Evolutionary conservation across 495 filamentous ascomycete species (phyloP).

Genomic region (Glonium stellatum): DNA sequence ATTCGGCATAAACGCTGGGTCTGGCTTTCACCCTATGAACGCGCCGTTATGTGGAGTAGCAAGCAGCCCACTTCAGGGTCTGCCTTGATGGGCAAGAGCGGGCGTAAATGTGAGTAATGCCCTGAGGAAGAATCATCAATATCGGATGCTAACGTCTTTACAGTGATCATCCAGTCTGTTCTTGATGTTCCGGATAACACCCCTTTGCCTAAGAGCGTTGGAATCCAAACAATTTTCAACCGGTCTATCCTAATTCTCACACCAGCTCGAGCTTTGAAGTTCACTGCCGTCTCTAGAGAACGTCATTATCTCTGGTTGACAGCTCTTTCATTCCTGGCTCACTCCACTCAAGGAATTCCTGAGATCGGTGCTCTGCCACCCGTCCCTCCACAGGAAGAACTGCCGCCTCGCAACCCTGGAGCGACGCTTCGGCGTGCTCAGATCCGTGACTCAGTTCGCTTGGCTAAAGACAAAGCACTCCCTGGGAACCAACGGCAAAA

Average conservation of each 20-base stretch:
- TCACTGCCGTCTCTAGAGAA: conserved; percentile 75
- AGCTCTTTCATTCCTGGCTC: conserved; percentile 86
- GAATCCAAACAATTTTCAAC: conserved; percentile 59
- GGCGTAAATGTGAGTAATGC: conserved; percentile 76
- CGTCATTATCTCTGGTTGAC: conserved; percentile 95
- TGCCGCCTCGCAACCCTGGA: conserved; percentile 3
- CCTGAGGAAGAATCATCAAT: background rate
- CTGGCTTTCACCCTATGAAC: conserved; percentile 94
- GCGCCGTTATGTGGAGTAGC: conserved; percentile 95
- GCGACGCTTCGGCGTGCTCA: conserved; percentile 49
- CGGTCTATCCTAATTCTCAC: conserved; percentile 94
- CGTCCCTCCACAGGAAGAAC: conserved; percentile 18
- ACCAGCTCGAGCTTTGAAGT: conserved; percentile 88
- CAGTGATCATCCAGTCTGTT: conserved; percentile 92
- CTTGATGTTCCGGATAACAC: conserved; percentile 95
- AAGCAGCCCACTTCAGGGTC: conserved; percentile 86
- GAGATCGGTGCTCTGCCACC: conserved; percentile 23
- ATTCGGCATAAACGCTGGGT: conserved; percentile 95
- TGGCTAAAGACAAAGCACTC: conserved; percentile 72
- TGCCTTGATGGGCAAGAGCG: conserved; percentile 89
- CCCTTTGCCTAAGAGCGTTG: conserved; percentile 66
- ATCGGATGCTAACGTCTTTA: conserved; percentile 23
- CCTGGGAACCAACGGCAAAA: conserved; percentile 34
- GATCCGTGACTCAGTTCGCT: conserved; percentile 83
- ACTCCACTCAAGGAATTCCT: conserved; percentile 55